Base-by-base conservation (phyloP, 1,139 yeast species). In the Yamadazyma atmosphaerica region DNA sequence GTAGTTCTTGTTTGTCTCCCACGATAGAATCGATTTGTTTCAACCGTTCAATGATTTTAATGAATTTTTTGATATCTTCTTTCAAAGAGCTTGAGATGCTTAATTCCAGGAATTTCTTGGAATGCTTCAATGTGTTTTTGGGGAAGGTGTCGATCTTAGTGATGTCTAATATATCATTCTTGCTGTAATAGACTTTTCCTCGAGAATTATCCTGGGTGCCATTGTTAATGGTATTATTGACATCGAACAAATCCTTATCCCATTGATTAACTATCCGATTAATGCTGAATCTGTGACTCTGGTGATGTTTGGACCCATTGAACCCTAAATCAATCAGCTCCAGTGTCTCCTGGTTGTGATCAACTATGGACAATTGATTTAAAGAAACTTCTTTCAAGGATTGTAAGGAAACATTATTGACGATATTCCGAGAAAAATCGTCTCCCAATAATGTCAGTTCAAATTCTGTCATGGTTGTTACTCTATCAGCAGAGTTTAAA, bases 1-100 rank as follows among this genome's bases (percentile, higher is more conserved):
- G 63, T 41, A 84, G 51, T 41, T 84, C 90, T 26, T 77, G 82
- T 42, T 85, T 72, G 35, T 83, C 90, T 38, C 82, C 90, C n/a
- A 76, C 72, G n/a, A 61, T 43, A 60, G 67, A 43, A 68, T 51
- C 53, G 21, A 42, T 21, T 19, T 42, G 36, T 21, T 60, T 66
- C 25, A 65, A 60, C 34, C 68, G 65, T 0, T 69, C 55, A 1
- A 83, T 73, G 25, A 69, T 54, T 10, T 68, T 63, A 8, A 66
- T 63, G 74, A 81, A 81, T 2, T 63, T 61, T 42, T 68, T 65
- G 37, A 84, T 62, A 10, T 68, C 63, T 9, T 61, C 53, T 34
- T 74, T 64, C n/a, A 81, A 60, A 3, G 65, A 58, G 17, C 74
- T 65, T 13, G 79, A 70, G 2, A 73, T 63, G n/a, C 69, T 66